These are phyloP conservation scores for Tetrahymena borealis DNA, from an alignment of 73 alveolate species.

Conservation along the genomic window DNA sequence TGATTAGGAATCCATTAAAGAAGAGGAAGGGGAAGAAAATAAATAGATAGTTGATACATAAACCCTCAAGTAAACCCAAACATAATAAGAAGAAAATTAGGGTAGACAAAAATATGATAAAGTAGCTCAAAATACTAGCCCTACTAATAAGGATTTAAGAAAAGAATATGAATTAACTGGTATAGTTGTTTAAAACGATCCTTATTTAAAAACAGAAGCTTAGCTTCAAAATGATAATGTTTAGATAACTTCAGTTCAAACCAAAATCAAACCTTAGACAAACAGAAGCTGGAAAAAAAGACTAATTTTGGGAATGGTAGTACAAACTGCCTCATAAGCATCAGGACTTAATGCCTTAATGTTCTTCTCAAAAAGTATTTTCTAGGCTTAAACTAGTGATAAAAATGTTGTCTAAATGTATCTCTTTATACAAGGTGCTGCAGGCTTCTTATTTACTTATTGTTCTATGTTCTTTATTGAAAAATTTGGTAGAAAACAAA, in stretches of 20 bases:
- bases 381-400: neutral
- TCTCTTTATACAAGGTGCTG: neutral
- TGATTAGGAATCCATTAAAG: neutral
- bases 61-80: too few species aligned
- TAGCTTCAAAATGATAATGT: too few species aligned
- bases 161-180: too few species aligned
- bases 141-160: too few species aligned
- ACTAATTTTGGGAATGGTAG: neutral
- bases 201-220: too few species aligned
- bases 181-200: too few species aligned
- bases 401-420: neutral
- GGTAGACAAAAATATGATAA: too few species aligned
- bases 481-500: neutral
- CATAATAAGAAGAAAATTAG: too few species aligned
- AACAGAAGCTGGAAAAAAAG: neutral
- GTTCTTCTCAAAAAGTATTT: neutral
- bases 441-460: neutral
- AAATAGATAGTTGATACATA: neutral
- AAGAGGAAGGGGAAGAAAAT: neutral
- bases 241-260: too few species aligned
- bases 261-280: neutral
- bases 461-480: neutral
- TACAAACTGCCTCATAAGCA: neutral
- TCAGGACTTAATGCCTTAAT: neutral
- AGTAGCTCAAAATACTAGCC: too few species aligned